Evolutionary conservation across 371 early-diverging fungal species (phyloP), one percentile per base, ranked within the genome.

Genomic region (Lichtheimia corymbifera): DNA sequence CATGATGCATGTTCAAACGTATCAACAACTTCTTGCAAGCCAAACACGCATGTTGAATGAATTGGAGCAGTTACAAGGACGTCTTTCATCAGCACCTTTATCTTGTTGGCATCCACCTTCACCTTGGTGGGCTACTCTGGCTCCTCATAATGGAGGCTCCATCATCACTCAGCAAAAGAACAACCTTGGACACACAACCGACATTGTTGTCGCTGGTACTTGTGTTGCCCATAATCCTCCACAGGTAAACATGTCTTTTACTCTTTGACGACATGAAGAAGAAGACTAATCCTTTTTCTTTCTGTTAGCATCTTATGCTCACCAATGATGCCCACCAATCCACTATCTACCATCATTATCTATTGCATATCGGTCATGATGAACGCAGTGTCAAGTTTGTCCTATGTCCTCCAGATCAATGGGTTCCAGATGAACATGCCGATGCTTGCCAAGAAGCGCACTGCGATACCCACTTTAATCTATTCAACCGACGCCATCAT

Each of bases 401-500:
- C 3, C 42, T 58, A 28, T 49, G 51, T 42, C 62, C 65, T 2
- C 20, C 49, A 27, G 55, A 60, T 12, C 56, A 55, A n/a, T 70
- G 71, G 71, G 43, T 56, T 0, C 57, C 63, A 0, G 71, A 70
- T 54, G 52, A 58, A 12, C 43, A 49, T 3, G 54, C 58, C 18
- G 63, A 56, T 22, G 59, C 44, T 5, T 70, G 71, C 55, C 66
- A 70, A 52, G 61, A 59, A 41, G 17, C 51, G 17, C 53, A 20
- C 9, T 70, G 71, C 45, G 27, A 20, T 40, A 58, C 58, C 14
- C 59, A 54, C 14, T 70, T 70, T 41, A 53, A 24, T 47, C 55
- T 59, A 7, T 59, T 63, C 35, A 52, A 54, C 41, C 66, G 71
- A 6, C 58, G 59, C 42, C 71, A 70, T 47, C 71, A 70, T 50